A percentile compares a stretch with the other conserved stretches of the same genome.
Evolutionary conservation across 139 green algal species (phyloP).

Genomic region (Asterochloris sp.): DNA sequence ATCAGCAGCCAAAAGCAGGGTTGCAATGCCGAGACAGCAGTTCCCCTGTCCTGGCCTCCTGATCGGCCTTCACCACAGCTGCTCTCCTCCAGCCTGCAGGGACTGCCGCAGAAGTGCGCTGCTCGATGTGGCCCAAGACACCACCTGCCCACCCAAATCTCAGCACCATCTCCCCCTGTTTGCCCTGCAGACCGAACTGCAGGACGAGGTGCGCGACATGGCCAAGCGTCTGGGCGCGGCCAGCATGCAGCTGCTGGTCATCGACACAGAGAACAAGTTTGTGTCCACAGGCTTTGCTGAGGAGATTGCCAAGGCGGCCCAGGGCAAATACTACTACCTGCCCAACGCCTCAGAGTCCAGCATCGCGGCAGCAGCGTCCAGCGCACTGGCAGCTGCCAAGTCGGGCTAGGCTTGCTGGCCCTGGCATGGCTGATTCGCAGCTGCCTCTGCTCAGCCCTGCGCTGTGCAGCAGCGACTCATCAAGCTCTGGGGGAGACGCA

Average conservation of each 20-base stretch:
- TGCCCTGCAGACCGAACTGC: conserved; percentile 26
- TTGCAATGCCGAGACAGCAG: no score
- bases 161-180: not conserved
- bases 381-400: conserved; percentile 83
- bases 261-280: conserved; percentile 99
- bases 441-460: not conserved
- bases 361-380: conserved; percentile 80
- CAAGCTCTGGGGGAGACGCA: no score
- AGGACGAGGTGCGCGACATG: conserved; percentile 86
- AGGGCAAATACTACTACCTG: conserved; percentile 94
- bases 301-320: conserved; percentile 77
- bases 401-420: conserved; percentile 14
- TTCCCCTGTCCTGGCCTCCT: no score
- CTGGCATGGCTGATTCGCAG: not conserved
- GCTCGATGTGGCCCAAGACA: not conserved
- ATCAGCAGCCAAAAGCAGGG: no score
- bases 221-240: conserved; percentile 66
- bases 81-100: not conserved
- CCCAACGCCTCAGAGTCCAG: conserved; percentile 88
- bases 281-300: conserved; percentile 98
- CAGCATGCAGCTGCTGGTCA: conserved; percentile 92
- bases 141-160: not conserved
- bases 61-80: no score
- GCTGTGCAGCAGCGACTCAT: no score
- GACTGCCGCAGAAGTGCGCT: not conserved